Conservation (phyloP, 192 early-diverging fungal species). For the Coemansia sp. region DNA sequence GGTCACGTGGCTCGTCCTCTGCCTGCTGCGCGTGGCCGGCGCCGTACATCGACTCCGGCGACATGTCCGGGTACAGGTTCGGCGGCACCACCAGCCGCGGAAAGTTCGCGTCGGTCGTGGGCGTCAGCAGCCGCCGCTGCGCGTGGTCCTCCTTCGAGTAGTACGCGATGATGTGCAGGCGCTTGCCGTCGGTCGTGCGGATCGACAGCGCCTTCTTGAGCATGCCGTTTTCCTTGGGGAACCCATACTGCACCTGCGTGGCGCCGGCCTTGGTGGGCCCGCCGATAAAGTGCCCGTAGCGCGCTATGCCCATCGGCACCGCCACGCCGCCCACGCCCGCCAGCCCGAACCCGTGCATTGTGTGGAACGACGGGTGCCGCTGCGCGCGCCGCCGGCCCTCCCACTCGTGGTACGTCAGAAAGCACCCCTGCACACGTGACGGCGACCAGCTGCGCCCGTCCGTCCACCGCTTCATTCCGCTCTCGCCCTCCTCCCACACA, state of each 20-base stretch:
- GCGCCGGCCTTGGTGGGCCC: conserved; percentile 51
- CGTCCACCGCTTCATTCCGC: conserved; percentile 90
- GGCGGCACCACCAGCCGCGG: conserved; percentile 66
- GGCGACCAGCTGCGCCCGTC: conserved; percentile 89
- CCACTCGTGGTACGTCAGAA: conserved; percentile 85
- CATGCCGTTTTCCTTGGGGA: conserved; percentile 72
- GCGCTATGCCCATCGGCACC: conserved; percentile 50
- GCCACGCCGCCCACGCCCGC: conserved; percentile 36
- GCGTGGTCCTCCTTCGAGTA: conserved; percentile 76
- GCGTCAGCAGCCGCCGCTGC: conserved; percentile 61
- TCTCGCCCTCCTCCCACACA: conserved; percentile 88
- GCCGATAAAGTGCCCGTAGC: conserved; percentile 52
- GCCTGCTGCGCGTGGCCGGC: conserved; percentile 19
- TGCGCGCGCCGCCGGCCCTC: conserved; percentile 60
- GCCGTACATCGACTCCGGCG: conserved; percentile 51
- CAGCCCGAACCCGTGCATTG: conserved; percentile 39
- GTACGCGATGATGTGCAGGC: conserved; percentile 86
- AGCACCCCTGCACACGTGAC: conserved; percentile 79
- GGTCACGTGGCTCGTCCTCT: no score
- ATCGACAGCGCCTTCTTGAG: conserved; percentile 89
- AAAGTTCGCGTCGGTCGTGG: conserved; percentile 62
- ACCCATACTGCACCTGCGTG: conserved; percentile 51
- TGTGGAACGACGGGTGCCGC: conserved; percentile 45
- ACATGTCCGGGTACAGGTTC: conserved; percentile 81
- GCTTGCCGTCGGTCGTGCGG: conserved; percentile 71